Percentiles rank a stretch among this genome's conserved stretches.
These are phyloP conservation scores for Elongisporangium senticosum DNA, from an alignment of 352 stramenopile species.

Conservation along the genomic window DNA sequence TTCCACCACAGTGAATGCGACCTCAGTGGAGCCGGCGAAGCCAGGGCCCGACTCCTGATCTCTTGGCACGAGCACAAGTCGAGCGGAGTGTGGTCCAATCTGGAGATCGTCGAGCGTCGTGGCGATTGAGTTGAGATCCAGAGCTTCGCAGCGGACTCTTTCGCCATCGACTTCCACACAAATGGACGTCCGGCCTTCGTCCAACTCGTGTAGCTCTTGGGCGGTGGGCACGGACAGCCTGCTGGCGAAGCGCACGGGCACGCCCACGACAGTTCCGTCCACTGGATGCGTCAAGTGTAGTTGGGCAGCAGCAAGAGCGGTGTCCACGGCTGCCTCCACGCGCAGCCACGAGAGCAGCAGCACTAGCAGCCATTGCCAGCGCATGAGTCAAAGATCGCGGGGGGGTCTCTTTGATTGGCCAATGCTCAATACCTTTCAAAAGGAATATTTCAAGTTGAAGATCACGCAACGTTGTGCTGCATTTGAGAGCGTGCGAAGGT, in stretches of 20 bases:
- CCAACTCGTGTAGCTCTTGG: neutral
- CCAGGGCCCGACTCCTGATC: slow-evolving; percentile 7
- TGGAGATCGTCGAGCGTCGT: neutral
- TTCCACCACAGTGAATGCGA: slow-evolving; percentile 14
- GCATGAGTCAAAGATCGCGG: neutral
- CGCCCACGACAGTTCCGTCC: neutral
- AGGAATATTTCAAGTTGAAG: too few relatives aligned
- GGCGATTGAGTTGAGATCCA: neutral
- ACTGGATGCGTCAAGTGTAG: neutral
- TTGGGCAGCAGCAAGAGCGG: neutral
- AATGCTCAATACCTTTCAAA: neutral
- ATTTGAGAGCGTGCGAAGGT: too few relatives aligned
- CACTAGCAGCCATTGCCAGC: neutral
- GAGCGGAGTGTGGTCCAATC: slow-evolving; percentile 9
- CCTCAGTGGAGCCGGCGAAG: slow-evolving; percentile 8
- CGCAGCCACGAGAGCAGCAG: neutral
- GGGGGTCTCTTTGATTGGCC: neutral
- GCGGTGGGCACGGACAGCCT: neutral
- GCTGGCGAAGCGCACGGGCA: neutral
- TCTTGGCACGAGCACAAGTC: slow-evolving; percentile 7
- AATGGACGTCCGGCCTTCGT: neutral
- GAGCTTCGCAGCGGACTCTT: neutral
- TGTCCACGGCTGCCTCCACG: neutral
- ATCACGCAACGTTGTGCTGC: too few relatives aligned
- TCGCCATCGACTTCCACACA: neutral